Conservation (phyloP, 139 green algal species). For the Yamagishiella unicocca region DNA sequence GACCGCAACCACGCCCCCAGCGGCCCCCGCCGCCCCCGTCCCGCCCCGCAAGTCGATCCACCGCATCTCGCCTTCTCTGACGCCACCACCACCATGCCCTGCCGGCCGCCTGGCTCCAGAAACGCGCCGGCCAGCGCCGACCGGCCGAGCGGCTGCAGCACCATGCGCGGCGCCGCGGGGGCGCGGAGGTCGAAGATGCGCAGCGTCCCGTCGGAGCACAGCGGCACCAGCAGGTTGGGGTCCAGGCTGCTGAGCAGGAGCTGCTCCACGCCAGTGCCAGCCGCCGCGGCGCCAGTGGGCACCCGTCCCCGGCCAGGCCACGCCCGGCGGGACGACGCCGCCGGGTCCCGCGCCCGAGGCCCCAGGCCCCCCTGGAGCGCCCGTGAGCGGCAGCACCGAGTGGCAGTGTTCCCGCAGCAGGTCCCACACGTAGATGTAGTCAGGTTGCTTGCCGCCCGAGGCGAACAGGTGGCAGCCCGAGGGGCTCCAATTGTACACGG, state of each 20-base stretch:
- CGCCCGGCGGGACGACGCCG: conserved; percentile 22
- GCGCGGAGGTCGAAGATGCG: conserved; percentile 83
- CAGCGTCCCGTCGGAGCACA: conserved; percentile 68
- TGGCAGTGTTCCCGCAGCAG: conserved; percentile 55
- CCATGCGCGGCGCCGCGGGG: conserved; percentile 49
- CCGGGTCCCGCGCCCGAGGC: background rate
- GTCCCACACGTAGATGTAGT: conserved; percentile 71
- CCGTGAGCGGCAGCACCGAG: conserved; percentile 7
- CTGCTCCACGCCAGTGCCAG: conserved; percentile 28
- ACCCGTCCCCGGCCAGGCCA: conserved; percentile 11
- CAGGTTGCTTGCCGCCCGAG: conserved; percentile 64
- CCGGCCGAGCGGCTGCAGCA: conserved; percentile 56
- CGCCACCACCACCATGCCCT: conserved; percentile 50
- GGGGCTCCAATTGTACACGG: conserved; percentile 56
- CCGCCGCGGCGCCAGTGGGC: background rate
- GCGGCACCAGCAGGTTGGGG: conserved; percentile 67
- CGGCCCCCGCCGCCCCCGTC: conserved; percentile 16
- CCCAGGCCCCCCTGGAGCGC: background rate
- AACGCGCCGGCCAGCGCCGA: conserved; percentile 67
- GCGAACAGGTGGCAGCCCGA: conserved; percentile 59
- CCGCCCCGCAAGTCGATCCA: conserved; percentile 84
- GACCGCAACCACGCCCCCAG: background rate
- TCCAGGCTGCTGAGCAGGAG: conserved; percentile 44
- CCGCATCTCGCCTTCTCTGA: conserved; percentile 71
- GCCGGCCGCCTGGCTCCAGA: conserved; percentile 72